Evolutionary conservation across 768 basidiomycete species (phyloP), one percentile per base, ranked within the genome.

Genomic region (Clitopilus passeckerianus): DNA sequence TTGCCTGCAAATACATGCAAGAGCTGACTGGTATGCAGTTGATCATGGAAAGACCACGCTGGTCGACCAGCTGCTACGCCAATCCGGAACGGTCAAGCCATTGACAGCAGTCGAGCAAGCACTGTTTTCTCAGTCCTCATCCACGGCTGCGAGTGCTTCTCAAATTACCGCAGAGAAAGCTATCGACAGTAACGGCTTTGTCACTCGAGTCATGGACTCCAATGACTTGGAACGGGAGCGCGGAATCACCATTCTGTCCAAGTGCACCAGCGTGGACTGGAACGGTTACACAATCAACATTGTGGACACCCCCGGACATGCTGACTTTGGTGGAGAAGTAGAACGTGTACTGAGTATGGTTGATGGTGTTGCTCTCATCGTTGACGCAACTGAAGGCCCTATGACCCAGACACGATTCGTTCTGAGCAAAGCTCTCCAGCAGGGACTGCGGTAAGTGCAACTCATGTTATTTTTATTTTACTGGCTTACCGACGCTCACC

Each of bases 301-400:
- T 61, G 80, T 85, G 60, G 84, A 86, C 64, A 86, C 84, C 0
- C 84, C 83, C 0, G 83, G 84, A 56, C 84, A 86, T 67, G 83
- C 83, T 6, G 84, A 86, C 64, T 84, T 86, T 69, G 83, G 83
- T 34, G 83, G 83, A 58, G 84, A 86, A 67, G 83, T 86, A 8
- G 83, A 86, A 62, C 77, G 83, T 57, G 79, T 84, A 2, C 73
- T 83, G 73, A 81, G 81, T 60, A 84, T 86, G 77, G 80, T 86
- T 10, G 84, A 85, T 60, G 83, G 83, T 27, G 83, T 84, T 10
- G 82, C 82, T 14, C 74, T 86, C n/a, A 71, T 86, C 2, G 78
- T 86, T 16, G 83, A 85, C 61, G 81, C 82, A 1, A 83, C 84
- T 1, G 83, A 85, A 63, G 83, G 83, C 1, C 83, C 84, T 1